A percentile compares a stretch with the other conserved stretches of the same genome.
These are phyloP conservation scores for Mortierella sp. DNA, from an alignment of 371 early-diverging fungal species.

Conservation along the genomic window DNA sequence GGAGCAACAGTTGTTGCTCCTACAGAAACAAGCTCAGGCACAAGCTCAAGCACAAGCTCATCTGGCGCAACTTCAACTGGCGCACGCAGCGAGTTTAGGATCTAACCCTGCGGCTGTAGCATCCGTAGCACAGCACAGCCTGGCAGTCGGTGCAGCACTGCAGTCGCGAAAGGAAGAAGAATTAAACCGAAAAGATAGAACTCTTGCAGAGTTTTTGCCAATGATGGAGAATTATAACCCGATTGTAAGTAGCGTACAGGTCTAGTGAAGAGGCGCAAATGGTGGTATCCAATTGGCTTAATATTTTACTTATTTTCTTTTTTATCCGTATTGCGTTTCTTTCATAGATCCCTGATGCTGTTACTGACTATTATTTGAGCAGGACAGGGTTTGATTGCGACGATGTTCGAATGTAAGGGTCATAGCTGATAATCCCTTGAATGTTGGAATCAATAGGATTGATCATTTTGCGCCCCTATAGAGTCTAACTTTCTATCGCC, in stretches of 20 bases:
- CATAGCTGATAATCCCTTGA: background rate
- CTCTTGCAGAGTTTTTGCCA: conserved; percentile 85
- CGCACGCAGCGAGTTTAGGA: conserved; percentile 22
- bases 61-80: conserved; percentile 31
- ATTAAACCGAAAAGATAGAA: conserved; percentile 72
- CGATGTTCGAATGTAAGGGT: conserved; percentile 86
- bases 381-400: conserved; percentile 95
- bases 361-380: conserved; percentile 95
- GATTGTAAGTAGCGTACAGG: conserved; percentile 64
- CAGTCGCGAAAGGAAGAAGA: conserved; percentile 61
- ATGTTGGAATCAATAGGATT: background rate
- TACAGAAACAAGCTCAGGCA: conserved; percentile 9
- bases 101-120: background rate
- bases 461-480: too few relatives aligned
- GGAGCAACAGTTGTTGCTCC: background rate
- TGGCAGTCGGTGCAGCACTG: conserved; percentile 49
- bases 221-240: conserved; percentile 93
- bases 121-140: conserved; percentile 35
- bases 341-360: conserved; percentile 94
- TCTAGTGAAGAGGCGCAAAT: background rate
- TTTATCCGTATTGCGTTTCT: background rate
- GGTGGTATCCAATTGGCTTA: background rate
- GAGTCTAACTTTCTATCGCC: background rate
- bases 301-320: conserved; percentile 5
- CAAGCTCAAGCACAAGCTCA: conserved; percentile 27